These are phyloP conservation scores for Spergularia azorica DNA, from an alignment of 179 eudicot genomes.

Conservation along the genomic window DNA sequence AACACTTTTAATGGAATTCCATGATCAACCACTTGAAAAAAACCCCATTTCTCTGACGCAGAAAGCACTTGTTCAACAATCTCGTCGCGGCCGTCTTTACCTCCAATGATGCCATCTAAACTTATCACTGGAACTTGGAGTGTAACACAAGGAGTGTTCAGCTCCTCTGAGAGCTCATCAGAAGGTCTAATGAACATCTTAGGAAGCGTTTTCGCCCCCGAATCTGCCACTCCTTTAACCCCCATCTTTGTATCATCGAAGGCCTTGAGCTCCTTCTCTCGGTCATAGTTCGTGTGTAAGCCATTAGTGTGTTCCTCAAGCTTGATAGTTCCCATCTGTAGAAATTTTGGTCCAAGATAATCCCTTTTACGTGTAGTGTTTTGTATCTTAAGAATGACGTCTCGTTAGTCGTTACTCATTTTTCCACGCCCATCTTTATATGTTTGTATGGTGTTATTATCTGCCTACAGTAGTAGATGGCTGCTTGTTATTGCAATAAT, in stretches of 20 bases:
- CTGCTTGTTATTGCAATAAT: too few species aligned
- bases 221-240: conserved; percentile 27
- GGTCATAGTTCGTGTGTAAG: background rate
- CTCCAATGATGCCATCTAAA: conserved; percentile 5
- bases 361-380: too few species aligned
- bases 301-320: background rate
- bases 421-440: too few species aligned
- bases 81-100: background rate
- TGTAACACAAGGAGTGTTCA: background rate
- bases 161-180: conserved; percentile 17
- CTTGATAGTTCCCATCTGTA: conserved; percentile 1
- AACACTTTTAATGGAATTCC: conserved; percentile 15
- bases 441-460: too few species aligned
- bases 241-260: conserved; percentile 28
- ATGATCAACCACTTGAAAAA: conserved; percentile 27
- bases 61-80: conserved; percentile 14
- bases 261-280: conserved; percentile 13
- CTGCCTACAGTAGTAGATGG: too few species aligned
- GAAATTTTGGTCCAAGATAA: background rate
- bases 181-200: conserved; percentile 22
- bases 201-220: conserved; percentile 12
- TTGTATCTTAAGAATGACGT: too few species aligned
- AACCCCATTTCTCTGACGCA: conserved; percentile 26
- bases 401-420: too few species aligned
- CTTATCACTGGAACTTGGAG: conserved; percentile 19